Percentiles rank a stretch among this genome's conserved stretches.
These are phyloP conservation scores for Ceratobasidium sp. DNA, from an alignment of 1,284 basidiomycete species.

Conservation along the genomic window DNA sequence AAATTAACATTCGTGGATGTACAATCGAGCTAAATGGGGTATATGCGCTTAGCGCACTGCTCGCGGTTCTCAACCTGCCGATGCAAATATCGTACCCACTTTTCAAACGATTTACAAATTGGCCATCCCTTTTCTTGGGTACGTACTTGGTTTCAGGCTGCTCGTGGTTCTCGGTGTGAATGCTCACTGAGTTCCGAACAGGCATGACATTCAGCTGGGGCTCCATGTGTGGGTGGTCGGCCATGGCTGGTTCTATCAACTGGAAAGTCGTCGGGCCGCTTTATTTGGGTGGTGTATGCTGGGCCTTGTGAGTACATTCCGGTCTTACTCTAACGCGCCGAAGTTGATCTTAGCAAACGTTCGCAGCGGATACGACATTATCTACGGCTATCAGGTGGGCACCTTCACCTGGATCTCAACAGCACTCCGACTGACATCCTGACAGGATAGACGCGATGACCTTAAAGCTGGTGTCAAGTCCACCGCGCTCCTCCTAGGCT, in stretches of 20 bases:
- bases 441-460: conserved; percentile 63
- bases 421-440: not conserved
- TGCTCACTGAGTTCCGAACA: not conserved
- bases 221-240: conserved; percentile 60
- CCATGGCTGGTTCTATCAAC: conserved; percentile 57
- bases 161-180: not conserved
- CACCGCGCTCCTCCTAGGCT: conserved; percentile 67
- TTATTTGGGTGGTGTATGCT: conserved; percentile 50
- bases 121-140: conserved; percentile 58
- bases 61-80: conserved; percentile 61
- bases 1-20: not conserved
- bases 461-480: conserved; percentile 66
- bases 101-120: conserved; percentile 67
- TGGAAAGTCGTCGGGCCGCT: conserved; percentile 55
- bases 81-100: conserved; percentile 66
- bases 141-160: conserved; percentile 24
- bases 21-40: not conserved
- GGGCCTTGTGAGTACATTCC: conserved; percentile 59
- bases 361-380: conserved; percentile 69
- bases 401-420: not conserved
- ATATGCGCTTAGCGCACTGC: conserved; percentile 55
- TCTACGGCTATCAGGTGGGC: conserved; percentile 64
- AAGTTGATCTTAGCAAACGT: conserved; percentile 56
- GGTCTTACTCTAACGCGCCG: conserved; percentile 40
- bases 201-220: conserved; percentile 60